Base-by-base conservation (phyloP, 2,329 filamentous ascomycete species). In the Emergomyces pasteurianus region DNA sequence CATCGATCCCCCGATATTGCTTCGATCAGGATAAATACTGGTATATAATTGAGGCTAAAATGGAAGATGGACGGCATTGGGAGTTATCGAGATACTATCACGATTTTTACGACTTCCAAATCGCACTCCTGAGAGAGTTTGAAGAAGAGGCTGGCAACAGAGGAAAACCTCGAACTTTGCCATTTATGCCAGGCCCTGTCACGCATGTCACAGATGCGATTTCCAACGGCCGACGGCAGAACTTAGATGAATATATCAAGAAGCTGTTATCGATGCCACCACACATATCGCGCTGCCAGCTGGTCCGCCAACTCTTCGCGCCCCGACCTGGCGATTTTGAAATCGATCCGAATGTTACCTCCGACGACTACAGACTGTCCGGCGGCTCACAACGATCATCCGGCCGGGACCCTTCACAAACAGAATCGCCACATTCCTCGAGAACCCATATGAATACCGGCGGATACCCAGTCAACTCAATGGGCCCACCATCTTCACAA, bases 91-190 rank as follows among this genome's bases (percentile, higher is more conserved):
- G 94, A 64, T 94, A 95, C 71, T 99, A 99, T 71, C 91, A 97
- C 73, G 94, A 97, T 77, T 99, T 99, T 72, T 99, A 97, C 76
- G 94, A 97, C 74, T 92, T 97, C 73, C 94, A 99, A 73, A 97
- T 97, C 70, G 90, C 91, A 38, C 85, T 99, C 9, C 83, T 99
- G 56, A 92, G 91, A 52, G 90, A 84, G 53, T 97, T 96, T 70
- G 92, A 94, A 26, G 86, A 89, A 42, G 94, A 97, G 74, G 92
- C 94, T 43, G 94, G 94, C 59, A 94, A 95, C 70, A 88, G 86
- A 21, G 87, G 87, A 52, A 78, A 91, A 70, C 86, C 88, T 70
- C 87, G 94, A 60, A 90, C 88, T 9, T 77, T 99, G 14, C 94
- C 94, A 1, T 97, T 95, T 73, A 99, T 99, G 94, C 94, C 94